These are phyloP conservation scores for Ciborinia camelliae DNA, from an alignment of 2,329 filamentous ascomycete species.

Conservation along the genomic window DNA sequence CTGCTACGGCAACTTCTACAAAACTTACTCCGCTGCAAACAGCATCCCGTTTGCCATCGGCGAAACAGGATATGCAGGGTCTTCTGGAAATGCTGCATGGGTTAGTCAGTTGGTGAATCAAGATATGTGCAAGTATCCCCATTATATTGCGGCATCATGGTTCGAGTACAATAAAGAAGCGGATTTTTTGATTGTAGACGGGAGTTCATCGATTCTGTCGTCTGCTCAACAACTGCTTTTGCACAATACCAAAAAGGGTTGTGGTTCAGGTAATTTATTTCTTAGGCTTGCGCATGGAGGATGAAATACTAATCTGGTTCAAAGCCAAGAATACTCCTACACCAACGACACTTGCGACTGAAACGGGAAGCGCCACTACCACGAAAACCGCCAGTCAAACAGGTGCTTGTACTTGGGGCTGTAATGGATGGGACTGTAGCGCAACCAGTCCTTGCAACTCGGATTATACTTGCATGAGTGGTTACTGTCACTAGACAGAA, in stretches of 20 bases:
- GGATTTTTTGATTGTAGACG: slow-evolving; percentile 18
- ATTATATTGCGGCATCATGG: slow-evolving; percentile 19
- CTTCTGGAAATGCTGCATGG: slow-evolving; percentile 16
- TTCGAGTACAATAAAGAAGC: slow-evolving; percentile 20
- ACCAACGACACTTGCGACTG: slow-evolving; percentile 4
- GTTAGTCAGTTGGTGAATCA: slow-evolving; percentile 17
- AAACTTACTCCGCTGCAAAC: slow-evolving; percentile 12
- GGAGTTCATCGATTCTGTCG: slow-evolving; percentile 10
- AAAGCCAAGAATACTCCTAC: not conserved
- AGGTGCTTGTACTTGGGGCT: slow-evolving; percentile 18
- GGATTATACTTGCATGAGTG: not conserved
- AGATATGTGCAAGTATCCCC: slow-evolving; percentile 20
- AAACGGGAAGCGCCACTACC: not conserved
- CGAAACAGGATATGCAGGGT: slow-evolving; percentile 17
- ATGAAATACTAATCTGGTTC: not conserved
- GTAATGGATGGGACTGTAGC: slow-evolving; percentile 18
- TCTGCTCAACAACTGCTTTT: slow-evolving; percentile 9
- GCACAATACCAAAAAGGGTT: slow-evolving; percentile 14
- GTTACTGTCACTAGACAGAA: slow-evolving; percentile 5
- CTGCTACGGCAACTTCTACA: slow-evolving; percentile 17
- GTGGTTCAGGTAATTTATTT: not conserved
- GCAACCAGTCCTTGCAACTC: slow-evolving; percentile 5
- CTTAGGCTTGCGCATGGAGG: not conserved
- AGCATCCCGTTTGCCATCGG: slow-evolving; percentile 20
- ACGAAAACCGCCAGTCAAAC: not conserved